Percentiles rank a stretch among this genome's conserved stretches.
phyloP scores from a whole-genome alignment of 2,329 filamentous ascomycete species.

The Colletotrichum sojae region DNA sequence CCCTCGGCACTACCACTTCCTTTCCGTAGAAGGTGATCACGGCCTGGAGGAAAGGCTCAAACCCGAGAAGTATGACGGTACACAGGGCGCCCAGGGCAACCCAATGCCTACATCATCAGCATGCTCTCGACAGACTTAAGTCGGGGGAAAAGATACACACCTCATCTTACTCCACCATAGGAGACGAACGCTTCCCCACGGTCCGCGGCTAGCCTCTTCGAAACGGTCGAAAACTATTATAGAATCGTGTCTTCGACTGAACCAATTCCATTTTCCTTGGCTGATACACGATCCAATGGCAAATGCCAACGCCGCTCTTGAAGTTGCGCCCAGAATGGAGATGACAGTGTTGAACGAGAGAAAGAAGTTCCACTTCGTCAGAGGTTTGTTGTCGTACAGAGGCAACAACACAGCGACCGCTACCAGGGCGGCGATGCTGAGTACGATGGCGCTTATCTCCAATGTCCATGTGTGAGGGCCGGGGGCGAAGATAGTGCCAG shows the following conservation, averaged over 20 bases:
- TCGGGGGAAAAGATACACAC: background rate
- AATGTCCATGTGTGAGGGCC: background rate
- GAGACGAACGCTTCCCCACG: conserved; percentile 6
- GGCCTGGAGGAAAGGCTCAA: conserved; percentile 17
- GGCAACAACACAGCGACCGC: background rate
- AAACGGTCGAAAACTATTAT: conserved; percentile 10
- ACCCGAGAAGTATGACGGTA: background rate
- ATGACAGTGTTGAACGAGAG: conserved; percentile 10
- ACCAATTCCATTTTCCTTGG: conserved; percentile 22
- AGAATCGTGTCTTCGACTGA: background rate
- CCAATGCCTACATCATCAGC: background rate
- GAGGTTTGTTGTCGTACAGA: background rate
- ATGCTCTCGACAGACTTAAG: background rate
- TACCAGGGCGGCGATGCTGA: background rate
- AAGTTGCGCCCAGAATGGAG: conserved; percentile 1
- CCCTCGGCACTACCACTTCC: background rate
- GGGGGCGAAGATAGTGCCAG: background rate
- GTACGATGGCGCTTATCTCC: background rate
- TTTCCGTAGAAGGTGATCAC: background rate
- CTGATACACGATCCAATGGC: conserved; percentile 6
- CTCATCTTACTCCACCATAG: conserved; percentile 4
- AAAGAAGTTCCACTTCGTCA: background rate
- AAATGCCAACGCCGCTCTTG: background rate
- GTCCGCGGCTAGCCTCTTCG: conserved; percentile 15
- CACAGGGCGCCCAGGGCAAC: background rate